These are phyloP conservation scores for Daldinia decipiens DNA, from an alignment of 495 filamentous ascomycete species.

Conservation along the genomic window DNA sequence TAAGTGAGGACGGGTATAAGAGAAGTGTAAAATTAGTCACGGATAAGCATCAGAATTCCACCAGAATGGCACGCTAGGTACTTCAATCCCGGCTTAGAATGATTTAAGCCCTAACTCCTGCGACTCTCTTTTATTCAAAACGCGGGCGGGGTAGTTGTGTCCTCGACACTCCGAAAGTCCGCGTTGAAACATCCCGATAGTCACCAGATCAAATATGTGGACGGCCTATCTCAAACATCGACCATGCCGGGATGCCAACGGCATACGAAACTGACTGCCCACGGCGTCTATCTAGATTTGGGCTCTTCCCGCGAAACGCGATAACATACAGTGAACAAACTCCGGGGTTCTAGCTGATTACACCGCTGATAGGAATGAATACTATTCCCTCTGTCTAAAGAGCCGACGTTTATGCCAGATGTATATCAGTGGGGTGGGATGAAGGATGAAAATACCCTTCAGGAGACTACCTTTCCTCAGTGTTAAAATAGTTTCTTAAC, in stretches of 20 bases:
- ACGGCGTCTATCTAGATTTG: conserved; percentile 10
- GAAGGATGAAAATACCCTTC: not conserved
- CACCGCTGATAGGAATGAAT: not conserved
- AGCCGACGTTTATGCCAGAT: not conserved
- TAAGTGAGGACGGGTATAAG: conserved; percentile 2
- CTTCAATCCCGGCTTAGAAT: conserved; percentile 3
- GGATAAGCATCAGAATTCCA: conserved; percentile 27
- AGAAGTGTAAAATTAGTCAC: conserved; percentile 7
- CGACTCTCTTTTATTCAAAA: conserved; percentile 16
- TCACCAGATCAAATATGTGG: conserved; percentile 18
- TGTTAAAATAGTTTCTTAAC: not conserved
- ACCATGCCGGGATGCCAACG: conserved; percentile 23
- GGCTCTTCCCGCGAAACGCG: conserved; percentile 21
- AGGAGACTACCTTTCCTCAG: not conserved
- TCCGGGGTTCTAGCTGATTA: not conserved
- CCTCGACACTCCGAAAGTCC: conserved; percentile 5
- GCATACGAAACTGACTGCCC: conserved; percentile 22
- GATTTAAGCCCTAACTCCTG: conserved; percentile 7
- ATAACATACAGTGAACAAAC: not conserved
- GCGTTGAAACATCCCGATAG: conserved; percentile 21
- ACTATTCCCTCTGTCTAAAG: not conserved
- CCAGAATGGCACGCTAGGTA: conserved; percentile 25
- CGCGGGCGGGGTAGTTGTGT: not conserved
- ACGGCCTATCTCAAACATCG: conserved; percentile 19
- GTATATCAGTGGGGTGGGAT: not conserved